Percentiles rank a stretch among this genome's conserved stretches.
Evolutionary conservation across 1,284 basidiomycete species (phyloP).

Genomic region (Irpex rosettiformis): DNA sequence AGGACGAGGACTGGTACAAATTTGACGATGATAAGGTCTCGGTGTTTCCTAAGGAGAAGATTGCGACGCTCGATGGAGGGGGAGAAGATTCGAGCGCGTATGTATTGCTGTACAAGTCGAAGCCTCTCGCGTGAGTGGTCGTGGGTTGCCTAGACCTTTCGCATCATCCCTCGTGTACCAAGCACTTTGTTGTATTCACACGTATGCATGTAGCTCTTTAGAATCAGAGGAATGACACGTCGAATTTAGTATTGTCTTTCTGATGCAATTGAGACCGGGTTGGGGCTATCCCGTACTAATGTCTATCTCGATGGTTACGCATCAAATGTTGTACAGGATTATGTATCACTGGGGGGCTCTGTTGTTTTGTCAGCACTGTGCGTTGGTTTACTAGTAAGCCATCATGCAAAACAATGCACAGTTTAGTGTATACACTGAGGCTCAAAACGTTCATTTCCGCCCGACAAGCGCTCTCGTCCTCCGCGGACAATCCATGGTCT

Average conservation of each 20-base stretch:
- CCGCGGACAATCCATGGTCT: too few species aligned
- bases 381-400: not conserved
- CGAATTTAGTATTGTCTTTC: too few species aligned
- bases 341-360: not conserved
- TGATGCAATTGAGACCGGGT: too few species aligned
- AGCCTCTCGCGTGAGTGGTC: slow-evolving; percentile 32
- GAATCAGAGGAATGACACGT: not conserved
- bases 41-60: slow-evolving; percentile 77
- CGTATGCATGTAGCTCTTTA: not conserved
- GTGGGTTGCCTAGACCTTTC: not conserved
- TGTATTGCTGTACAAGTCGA: slow-evolving; percentile 77
- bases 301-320: not conserved
- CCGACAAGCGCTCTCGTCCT: not conserved
- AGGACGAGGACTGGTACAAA: slow-evolving; percentile 84
- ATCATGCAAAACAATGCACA: not conserved
- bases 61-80: slow-evolving; percentile 83
- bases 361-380: not conserved
- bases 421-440: not conserved
- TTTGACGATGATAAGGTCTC: slow-evolving; percentile 93
- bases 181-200: not conserved
- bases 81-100: slow-evolving; percentile 85
- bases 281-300: too few species aligned
- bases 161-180: not conserved
- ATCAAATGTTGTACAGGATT: not conserved
- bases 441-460: not conserved